Conservation (phyloP, 2,329 filamentous ascomycete genomes). For the Cladophialophora yegresii region DNA sequence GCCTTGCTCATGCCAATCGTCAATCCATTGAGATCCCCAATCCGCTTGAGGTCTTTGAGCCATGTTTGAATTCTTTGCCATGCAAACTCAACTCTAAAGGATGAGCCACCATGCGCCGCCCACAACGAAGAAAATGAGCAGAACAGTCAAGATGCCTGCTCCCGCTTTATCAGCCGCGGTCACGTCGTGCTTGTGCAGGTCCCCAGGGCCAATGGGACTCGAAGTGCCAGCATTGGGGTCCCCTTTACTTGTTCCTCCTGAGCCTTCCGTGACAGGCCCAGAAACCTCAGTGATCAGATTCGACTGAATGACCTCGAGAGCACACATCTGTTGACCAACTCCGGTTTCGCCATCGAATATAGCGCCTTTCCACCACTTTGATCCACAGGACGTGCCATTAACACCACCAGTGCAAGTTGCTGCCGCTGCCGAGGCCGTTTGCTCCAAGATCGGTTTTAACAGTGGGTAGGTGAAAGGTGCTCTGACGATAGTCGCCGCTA, state of each 20-base stretch:
- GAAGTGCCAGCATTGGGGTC: constrained; percentile 47
- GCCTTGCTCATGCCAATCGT: constrained; percentile 8
- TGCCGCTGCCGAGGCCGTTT: constrained; percentile 58
- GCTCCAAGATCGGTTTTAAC: constrained; percentile 56
- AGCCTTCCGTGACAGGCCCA: constrained; percentile 50
- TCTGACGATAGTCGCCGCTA: constrained; percentile 59
- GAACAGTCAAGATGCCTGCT: constrained; percentile 42
- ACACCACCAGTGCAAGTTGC: constrained; percentile 54
- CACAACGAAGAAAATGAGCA: constrained; percentile 33
- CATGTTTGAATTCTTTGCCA: not conserved
- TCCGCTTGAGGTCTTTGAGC: not conserved
- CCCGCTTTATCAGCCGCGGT: constrained; percentile 44
- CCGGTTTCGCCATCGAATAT: constrained; percentile 43
- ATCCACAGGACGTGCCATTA: constrained; percentile 48
- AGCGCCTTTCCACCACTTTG: constrained; percentile 44
- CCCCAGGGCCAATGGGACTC: constrained; percentile 31
- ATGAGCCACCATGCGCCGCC: constrained; percentile 37
- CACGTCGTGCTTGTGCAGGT: constrained; percentile 35
- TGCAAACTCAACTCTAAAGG: constrained; percentile 15
- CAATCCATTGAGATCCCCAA: constrained; percentile 7
- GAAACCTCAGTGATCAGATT: constrained; percentile 49
- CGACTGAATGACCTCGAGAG: constrained; percentile 61
- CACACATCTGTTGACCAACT: constrained; percentile 47
- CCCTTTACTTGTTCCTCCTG: constrained; percentile 61
- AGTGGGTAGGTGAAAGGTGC: constrained; percentile 57